Percentiles rank a stretch among this genome's conserved stretches.
Conservation (phyloP, 1,284 basidiomycete species). For the Malassezia vespertilionis region DNA sequence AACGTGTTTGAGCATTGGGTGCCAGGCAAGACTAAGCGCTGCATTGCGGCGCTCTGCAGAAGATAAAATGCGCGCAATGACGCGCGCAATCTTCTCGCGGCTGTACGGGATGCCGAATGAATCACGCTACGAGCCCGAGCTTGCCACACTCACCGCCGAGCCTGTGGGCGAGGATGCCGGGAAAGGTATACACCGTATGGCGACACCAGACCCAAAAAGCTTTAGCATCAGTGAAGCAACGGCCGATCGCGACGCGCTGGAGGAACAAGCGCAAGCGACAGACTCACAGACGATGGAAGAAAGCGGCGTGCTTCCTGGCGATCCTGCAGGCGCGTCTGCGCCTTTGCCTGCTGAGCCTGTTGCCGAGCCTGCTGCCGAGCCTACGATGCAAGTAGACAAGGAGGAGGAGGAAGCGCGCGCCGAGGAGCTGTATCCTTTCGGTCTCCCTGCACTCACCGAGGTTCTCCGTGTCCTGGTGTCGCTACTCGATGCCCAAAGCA, state of each 20-base stretch:
- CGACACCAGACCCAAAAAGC: conserved; percentile 47
- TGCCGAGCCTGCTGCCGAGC: neutral
- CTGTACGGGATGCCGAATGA: conserved; percentile 55
- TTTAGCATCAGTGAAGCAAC: conserved; percentile 20
- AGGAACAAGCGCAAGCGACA: conserved; percentile 6
- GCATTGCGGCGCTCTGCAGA: conserved; percentile 84
- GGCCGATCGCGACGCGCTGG: conserved; percentile 1
- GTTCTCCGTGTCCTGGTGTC: conserved; percentile 87
- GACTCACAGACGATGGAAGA: conserved; percentile 4
- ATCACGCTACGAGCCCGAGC: conserved; percentile 31
- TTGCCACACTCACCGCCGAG: conserved; percentile 35
- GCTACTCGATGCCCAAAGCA: conserved; percentile 84
- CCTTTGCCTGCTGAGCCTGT: neutral
- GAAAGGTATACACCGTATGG: conserved; percentile 35
- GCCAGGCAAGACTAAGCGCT: conserved; percentile 86
- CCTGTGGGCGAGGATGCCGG: conserved; percentile 26
- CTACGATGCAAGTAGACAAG: neutral
- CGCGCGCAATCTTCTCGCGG: conserved; percentile 67
- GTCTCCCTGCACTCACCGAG: conserved; percentile 82
- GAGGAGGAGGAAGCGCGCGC: neutral
- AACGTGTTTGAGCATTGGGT: conserved; percentile 90
- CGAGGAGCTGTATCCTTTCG: conserved; percentile 54
- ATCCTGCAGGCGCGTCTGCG: neutral
- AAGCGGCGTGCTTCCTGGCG: neutral
- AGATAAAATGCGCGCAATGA: conserved; percentile 77